Evolutionary conservation across 805 yeast species (phyloP).

Genomic region (Wickerhamiella cacticola): DNA sequence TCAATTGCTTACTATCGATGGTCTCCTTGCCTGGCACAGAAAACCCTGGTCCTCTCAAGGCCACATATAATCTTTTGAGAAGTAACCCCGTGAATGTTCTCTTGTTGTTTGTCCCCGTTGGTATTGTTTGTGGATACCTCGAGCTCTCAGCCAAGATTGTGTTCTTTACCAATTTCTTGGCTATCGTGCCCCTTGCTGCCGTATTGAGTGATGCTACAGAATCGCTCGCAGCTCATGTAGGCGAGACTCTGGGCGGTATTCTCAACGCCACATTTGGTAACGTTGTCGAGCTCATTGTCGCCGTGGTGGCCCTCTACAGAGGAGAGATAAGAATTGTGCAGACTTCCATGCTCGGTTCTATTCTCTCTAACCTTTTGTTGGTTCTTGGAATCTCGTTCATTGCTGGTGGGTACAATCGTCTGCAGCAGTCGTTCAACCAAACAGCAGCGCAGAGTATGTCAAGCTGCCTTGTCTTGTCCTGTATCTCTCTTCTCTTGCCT

Average conservation of each 20-base stretch:
- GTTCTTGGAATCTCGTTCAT: constrained; percentile 94
- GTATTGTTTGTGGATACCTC: constrained; percentile 56
- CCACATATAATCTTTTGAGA: constrained; percentile 13
- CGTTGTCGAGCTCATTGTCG: constrained; percentile 93
- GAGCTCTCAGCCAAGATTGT: constrained; percentile 43
- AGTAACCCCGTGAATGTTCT: constrained; percentile 46
- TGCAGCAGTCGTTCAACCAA: constrained; percentile 81
- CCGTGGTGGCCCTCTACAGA: constrained; percentile 72
- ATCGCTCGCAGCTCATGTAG: constrained; percentile 74
- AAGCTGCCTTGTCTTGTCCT: constrained; percentile 80
- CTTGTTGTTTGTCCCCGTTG: constrained; percentile 78
- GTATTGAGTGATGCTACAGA: constrained; percentile 88
- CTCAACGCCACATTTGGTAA: constrained; percentile 96
- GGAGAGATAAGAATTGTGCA: constrained; percentile 91
- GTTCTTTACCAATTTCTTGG: constrained; percentile 70
- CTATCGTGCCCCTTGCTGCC: constrained; percentile 87
- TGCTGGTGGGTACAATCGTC: constrained; percentile 79
- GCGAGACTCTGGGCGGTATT: constrained; percentile 86
- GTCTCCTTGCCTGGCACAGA: neutral
- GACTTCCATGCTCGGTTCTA: constrained; percentile 93
- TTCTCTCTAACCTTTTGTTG: constrained; percentile 72
- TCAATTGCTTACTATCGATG: neutral
- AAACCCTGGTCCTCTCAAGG: constrained; percentile 4
- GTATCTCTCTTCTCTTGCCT: constrained; percentile 80
- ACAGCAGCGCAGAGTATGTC: constrained; percentile 98